phyloP scores from a whole-genome alignment of 2,329 filamentous ascomycete species.

The Emergomyces pasteurianus region DNA sequence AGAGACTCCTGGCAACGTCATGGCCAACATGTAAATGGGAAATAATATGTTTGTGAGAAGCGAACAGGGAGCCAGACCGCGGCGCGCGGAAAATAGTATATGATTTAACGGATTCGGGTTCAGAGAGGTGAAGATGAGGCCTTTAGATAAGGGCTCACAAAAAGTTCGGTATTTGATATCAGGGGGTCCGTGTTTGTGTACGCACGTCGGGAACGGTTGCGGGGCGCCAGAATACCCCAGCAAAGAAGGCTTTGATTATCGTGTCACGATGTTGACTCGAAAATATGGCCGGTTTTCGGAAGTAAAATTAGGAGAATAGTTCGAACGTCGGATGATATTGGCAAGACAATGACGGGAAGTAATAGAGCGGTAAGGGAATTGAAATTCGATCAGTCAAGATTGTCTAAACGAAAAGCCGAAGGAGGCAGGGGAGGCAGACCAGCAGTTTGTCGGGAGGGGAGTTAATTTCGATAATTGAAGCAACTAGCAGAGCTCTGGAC shows the following conservation, averaged over 20 bases:
- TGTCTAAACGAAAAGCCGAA: neutral
- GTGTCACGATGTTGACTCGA: neutral
- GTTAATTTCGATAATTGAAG: neutral
- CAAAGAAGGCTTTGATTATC: neutral
- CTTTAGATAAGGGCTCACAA: neutral
- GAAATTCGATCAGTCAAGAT: neutral
- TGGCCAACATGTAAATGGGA: conserved; percentile 9
- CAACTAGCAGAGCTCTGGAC: neutral
- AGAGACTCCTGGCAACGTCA: conserved; percentile 33
- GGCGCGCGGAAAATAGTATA: neutral
- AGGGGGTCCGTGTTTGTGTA: too few species aligned
- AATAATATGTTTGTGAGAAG: neutral
- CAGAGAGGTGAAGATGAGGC: neutral
- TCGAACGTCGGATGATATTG: neutral
- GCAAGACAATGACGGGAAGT: neutral
- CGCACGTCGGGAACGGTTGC: neutral
- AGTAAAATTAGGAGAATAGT: neutral
- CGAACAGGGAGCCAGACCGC: neutral
- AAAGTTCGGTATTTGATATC: neutral
- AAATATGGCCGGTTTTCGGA: neutral
- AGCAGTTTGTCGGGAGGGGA: neutral
- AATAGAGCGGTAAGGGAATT: neutral
- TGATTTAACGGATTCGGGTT: too few species aligned
- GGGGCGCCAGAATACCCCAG: neutral
- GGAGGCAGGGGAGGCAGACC: neutral